Base-by-base conservation (phyloP, 2,329 filamentous ascomycete species). In the Aspergillus bombycis region DNA sequence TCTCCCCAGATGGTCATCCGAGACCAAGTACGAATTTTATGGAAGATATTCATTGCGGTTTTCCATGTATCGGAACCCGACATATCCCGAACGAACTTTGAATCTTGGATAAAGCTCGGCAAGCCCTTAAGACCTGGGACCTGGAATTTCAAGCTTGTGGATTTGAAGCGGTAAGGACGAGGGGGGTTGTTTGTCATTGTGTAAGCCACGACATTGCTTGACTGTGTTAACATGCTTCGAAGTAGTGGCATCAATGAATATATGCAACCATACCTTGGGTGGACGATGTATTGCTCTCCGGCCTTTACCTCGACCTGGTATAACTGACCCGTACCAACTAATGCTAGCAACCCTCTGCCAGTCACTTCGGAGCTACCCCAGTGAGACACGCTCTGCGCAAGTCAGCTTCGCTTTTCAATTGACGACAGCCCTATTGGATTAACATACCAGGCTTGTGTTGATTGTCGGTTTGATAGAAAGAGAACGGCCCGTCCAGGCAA, bases 401-500 rank as follows among this genome's bases (percentile, higher is more conserved):
- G 74, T 85, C 75, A 84, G 82, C 70, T 32, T 38, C 32, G 60
- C 28, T 32, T 19, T 21, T 48, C 38, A 30, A 14, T 21, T 10
- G 19, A 36, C 14, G 5, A 30, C 21, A 5, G 12, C 1, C 8
- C 28, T 8, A 26, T 28, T 53, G 12, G 32, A 14, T 36, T 21
- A 30, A 74, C 79, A 63, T 73, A 86, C 89, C 74, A 97, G 85
- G 67, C 86, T 86, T 50, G 85, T 85, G 71, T 93, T 94, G 68
- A 96, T 83, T 54, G 88, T 89, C 3, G 94, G 92, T 41, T 88
- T 89, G 52, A 95, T 85, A 19, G 84, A 83, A 60, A 99, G 83
- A 0, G 92, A 93, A 76, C 96, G 92, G 32, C 95, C 95, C 0
- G 94, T 97, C 95, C 95, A 99, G 60, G 95, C 95, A n/a, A 98